phyloP scores from a whole-genome alignment of 1,284 basidiomycete species.

The Schizophyllum amplum region DNA sequence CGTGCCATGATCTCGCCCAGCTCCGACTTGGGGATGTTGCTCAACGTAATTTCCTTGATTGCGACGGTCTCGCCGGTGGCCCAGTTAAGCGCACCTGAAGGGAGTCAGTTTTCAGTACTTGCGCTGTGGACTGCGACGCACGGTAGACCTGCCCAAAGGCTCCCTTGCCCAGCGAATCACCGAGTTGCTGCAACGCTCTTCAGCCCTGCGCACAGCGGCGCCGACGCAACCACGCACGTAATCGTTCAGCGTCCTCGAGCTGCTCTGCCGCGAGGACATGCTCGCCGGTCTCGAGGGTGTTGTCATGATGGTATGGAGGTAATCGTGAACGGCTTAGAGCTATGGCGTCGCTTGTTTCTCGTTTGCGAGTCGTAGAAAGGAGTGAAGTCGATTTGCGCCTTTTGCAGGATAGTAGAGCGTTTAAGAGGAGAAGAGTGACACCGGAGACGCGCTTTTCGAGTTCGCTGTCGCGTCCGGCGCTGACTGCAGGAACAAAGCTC shows the following conservation, averaged over 20 bases:
- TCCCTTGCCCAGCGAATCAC: slow-evolving; percentile 90
- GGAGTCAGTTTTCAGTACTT: not conserved
- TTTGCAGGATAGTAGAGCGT: not conserved
- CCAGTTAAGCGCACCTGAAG: slow-evolving; percentile 86
- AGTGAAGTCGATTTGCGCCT: not conserved
- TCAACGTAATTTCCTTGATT: slow-evolving; percentile 90
- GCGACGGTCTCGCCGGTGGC: slow-evolving; percentile 94
- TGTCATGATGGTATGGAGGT: not conserved
- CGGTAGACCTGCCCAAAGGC: slow-evolving; percentile 94
- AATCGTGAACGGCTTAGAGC: not conserved
- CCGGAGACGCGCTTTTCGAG: not conserved
- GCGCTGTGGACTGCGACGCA: slow-evolving; percentile 29
- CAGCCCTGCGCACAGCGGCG: slow-evolving; percentile 3
- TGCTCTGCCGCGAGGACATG: slow-evolving; percentile 11
- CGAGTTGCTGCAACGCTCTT: slow-evolving; percentile 66
- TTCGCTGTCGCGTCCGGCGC: not conserved
- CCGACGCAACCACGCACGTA: slow-evolving; percentile 34
- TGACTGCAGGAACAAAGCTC: not conserved
- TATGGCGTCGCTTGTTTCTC: not conserved
- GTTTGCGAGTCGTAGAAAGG: not conserved
- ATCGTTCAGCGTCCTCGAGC: slow-evolving; percentile 49
- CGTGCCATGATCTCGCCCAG: slow-evolving; percentile 93
- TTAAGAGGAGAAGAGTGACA: not conserved
- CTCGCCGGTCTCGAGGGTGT: not conserved
- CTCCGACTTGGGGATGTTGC: slow-evolving; percentile 88